Base-by-base conservation (phyloP, 306 rosid genomes). In the Begonia fuchsioides region DNA sequence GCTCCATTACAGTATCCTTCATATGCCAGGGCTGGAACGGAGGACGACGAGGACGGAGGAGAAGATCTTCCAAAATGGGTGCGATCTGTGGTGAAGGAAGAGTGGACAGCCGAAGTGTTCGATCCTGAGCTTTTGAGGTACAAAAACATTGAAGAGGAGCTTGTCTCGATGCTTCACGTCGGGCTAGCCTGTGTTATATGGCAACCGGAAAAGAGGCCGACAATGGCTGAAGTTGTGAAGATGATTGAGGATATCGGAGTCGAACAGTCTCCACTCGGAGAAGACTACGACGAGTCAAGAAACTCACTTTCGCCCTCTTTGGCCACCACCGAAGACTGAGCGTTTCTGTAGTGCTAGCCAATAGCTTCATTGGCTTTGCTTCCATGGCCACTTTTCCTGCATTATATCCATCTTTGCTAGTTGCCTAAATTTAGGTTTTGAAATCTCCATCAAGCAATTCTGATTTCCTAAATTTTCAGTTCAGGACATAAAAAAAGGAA, bases 61-160 rank as follows among this genome's bases (percentile, higher is more conserved):
- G 20, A 70, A 53, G 98, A 92, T 54, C 85, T 92, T 19, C 94
- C 94, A 0, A 82, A 81, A 55, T 92, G 98, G 98, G 96, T 85
- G 18, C 73, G 94, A 0, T 92, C 96, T 0, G 94, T 92, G 7
- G 98, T 85, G 68, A 85, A 70, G 70, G 98, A 92, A 66, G 98
- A 92, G 74, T 92, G 98, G 98, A 92, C 98, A 0, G 96, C 83
- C 0, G 98, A 92, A 59, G 98, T 92, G 69, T 92, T 92, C 51
- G 98, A 92, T 59, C 93, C 78, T 14, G 98, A 92, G 49, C 79
- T 92, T 10, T 47, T 85, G 61, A 56, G 98, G 54, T 92, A 92
- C 63, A 92, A 92, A 83, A 85, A 92, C 78, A 92, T 92, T 38
- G 98, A 92, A 65, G 98, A 92, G 56, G 98, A 92, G 73, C 94